These are phyloP conservation scores for Naganishia randhawae DNA, from an alignment of 768 basidiomycete genomes.

Conservation along the genomic window DNA sequence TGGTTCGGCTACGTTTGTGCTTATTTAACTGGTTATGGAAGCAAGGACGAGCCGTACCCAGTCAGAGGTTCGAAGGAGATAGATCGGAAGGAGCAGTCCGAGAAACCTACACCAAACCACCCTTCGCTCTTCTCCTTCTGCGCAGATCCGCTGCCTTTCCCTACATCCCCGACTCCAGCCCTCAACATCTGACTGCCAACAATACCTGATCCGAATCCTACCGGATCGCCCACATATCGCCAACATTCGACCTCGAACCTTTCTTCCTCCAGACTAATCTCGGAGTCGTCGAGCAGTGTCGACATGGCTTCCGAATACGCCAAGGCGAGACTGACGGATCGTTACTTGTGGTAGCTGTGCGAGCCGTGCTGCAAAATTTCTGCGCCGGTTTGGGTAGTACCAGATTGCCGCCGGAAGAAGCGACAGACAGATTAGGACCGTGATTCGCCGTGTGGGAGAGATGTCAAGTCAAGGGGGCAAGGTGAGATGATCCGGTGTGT, in stretches of 20 bases:
- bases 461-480: no score
- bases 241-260: slow-evolving; percentile 12
- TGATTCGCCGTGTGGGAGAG: no score
- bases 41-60: no score
- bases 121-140: slow-evolving; percentile 8
- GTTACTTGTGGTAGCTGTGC: neutral
- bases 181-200: neutral
- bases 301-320: neutral
- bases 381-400: neutral
- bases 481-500: neutral
- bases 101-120: neutral
- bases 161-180: neutral
- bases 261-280: slow-evolving; percentile 11
- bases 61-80: neutral
- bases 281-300: neutral
- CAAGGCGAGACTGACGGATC: neutral
- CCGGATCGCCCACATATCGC: slow-evolving; percentile 8
- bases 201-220: neutral
- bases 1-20: slow-evolving; percentile 11
- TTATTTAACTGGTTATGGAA: slow-evolving; percentile 2
- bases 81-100: neutral
- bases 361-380: neutral
- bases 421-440: neutral
- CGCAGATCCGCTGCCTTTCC: neutral
- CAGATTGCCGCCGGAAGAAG: neutral